A percentile compares a stretch with the other conserved stretches of the same genome.
These are phyloP conservation scores for Solanum chacoense DNA, from an alignment of 305 asterid species.

Conservation along the genomic window DNA sequence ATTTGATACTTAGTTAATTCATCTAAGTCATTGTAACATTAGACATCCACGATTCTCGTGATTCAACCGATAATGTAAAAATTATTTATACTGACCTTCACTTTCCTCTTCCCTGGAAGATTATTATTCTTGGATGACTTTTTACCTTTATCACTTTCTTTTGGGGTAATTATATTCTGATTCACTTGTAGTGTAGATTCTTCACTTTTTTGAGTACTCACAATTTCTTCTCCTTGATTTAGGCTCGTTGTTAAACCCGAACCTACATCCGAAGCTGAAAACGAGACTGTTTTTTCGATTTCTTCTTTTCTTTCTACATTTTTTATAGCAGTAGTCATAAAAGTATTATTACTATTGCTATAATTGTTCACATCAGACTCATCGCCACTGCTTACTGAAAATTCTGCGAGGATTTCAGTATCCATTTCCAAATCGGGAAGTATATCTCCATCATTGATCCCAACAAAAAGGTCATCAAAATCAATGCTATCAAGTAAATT, in stretches of 20 bases:
- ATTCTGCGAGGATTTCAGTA: conserved; percentile 60
- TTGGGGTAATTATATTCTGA: conserved; percentile 8
- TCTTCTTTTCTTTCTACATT: conserved; percentile 19
- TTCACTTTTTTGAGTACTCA: conserved; percentile 9
- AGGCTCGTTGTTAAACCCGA: conserved; percentile 26
- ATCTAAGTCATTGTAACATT: not conserved
- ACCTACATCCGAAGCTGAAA: conserved; percentile 23
- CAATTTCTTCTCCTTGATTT: conserved; percentile 31
- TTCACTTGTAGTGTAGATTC: conserved; percentile 3
- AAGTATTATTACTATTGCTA: not conserved
- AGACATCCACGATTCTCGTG: not conserved
- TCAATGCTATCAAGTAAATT: conserved; percentile 66
- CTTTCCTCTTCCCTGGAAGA: conserved; percentile 59
- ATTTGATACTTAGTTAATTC: not conserved
- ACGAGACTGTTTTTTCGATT: not conserved
- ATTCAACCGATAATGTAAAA: not conserved
- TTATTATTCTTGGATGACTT: conserved; percentile 50
- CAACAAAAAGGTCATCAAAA: conserved; percentile 65
- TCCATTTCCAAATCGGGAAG: conserved; percentile 87
- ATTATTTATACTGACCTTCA: conserved; percentile 40
- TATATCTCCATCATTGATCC: conserved; percentile 53
- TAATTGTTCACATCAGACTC: conserved; percentile 27
- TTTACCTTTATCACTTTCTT: conserved; percentile 32
- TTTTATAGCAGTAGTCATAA: not conserved
- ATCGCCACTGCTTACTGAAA: conserved; percentile 32